phyloP scores from a whole-genome alignment of 2,329 filamentous ascomycete species.

The Cladophialophora exuberans region DNA sequence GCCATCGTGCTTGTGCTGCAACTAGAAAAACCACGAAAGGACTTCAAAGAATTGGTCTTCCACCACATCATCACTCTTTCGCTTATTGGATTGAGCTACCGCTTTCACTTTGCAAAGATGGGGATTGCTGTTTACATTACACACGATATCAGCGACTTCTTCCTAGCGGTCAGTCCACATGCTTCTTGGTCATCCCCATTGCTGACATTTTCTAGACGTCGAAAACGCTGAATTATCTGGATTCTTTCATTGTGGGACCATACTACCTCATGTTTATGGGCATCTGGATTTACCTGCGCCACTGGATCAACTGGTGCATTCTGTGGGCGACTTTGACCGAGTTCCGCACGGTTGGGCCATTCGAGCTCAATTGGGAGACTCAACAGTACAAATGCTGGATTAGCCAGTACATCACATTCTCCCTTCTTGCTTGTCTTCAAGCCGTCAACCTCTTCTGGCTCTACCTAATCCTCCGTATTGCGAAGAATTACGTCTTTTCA shows the following conservation, averaged over 20 bases:
- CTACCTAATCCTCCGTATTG: conserved; percentile 38
- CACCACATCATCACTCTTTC: conserved; percentile 82
- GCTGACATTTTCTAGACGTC: conserved; percentile 61
- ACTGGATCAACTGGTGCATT: conserved; percentile 57
- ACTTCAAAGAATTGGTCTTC: conserved; percentile 84
- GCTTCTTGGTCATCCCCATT: conserved; percentile 6
- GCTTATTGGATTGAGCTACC: conserved; percentile 79
- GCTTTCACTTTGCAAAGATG: conserved; percentile 91
- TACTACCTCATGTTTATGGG: conserved; percentile 79
- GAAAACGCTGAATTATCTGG: conserved; percentile 84
- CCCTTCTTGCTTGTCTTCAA: conserved; percentile 38
- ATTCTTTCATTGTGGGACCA: conserved; percentile 70
- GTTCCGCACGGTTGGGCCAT: conserved; percentile 41
- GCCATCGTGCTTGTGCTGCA: conserved; percentile 78
- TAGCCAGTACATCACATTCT: conserved; percentile 39
- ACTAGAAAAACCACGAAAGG: conserved; percentile 85
- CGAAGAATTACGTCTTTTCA: conserved; percentile 35
- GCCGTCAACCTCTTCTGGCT: conserved; percentile 41
- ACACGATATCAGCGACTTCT: conserved; percentile 88
- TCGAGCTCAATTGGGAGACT: conserved; percentile 41
- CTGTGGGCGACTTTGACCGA: conserved; percentile 40
- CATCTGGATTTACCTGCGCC: conserved; percentile 82
- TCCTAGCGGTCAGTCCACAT: conserved; percentile 70
- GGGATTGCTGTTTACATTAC: conserved; percentile 86
- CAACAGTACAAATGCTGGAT: conserved; percentile 42